These are phyloP conservation scores for Xanthoparmelia taractica DNA, from an alignment of 495 filamentous ascomycete genomes.

Conservation along the genomic window DNA sequence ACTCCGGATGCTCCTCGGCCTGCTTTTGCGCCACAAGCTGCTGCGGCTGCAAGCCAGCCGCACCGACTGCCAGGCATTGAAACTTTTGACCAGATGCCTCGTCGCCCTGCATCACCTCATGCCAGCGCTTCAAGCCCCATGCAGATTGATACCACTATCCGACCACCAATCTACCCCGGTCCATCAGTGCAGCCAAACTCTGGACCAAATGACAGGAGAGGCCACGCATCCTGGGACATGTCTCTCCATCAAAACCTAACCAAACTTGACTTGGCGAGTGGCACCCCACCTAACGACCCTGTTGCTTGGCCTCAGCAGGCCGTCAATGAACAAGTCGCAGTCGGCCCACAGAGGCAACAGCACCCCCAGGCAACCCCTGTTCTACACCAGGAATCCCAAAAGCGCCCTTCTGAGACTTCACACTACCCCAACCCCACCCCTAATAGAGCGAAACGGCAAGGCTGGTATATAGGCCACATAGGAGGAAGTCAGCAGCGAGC, in stretches of 20 bases:
- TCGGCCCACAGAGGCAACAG: slow-evolving; percentile 33
- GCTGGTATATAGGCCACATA: slow-evolving; percentile 60
- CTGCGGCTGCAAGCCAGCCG: slow-evolving; percentile 40
- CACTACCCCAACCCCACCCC: slow-evolving; percentile 42
- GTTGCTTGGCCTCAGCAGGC: slow-evolving; percentile 46
- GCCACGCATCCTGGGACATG: slow-evolving; percentile 65
- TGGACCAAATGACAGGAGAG: slow-evolving; percentile 52
- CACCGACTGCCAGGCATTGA: slow-evolving; percentile 80
- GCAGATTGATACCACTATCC: slow-evolving; percentile 52
- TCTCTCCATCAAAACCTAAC: slow-evolving; percentile 66
- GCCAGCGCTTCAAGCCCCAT: slow-evolving; percentile 59
- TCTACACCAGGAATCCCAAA: slow-evolving; percentile 22
- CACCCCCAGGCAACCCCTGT: slow-evolving; percentile 23
- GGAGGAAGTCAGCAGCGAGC: slow-evolving; percentile 38
- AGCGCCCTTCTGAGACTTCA: slow-evolving; percentile 16
- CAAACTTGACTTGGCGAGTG: slow-evolving; percentile 59
- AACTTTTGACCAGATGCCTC: slow-evolving; percentile 69
- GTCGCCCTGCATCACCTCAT: slow-evolving; percentile 54
- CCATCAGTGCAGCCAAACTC: slow-evolving; percentile 43
- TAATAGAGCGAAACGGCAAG: slow-evolving; percentile 55
- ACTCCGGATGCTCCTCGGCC: slow-evolving; percentile 51
- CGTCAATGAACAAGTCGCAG: slow-evolving; percentile 27
- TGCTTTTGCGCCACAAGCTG: slow-evolving; percentile 42
- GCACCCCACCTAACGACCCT: slow-evolving; percentile 49
- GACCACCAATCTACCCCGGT: slow-evolving; percentile 34